A percentile compares a stretch with the other conserved stretches of the same genome.
These are phyloP conservation scores for Trametes pubescens DNA, from an alignment of 1,284 basidiomycete genomes.

Conservation along the genomic window DNA sequence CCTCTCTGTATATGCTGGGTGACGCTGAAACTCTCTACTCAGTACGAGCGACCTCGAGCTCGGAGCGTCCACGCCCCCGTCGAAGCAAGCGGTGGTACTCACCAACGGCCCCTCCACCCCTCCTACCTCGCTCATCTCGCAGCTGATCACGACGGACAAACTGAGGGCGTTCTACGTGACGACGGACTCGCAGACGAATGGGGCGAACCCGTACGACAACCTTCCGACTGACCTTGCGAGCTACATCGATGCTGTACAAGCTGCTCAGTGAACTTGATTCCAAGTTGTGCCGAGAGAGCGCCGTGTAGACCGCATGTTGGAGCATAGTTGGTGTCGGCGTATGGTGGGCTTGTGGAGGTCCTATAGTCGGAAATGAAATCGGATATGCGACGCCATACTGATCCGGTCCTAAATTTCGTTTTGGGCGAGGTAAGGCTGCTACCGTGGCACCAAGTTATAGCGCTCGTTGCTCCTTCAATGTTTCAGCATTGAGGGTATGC, in stretches of 20 bases:
- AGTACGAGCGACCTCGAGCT: constrained; percentile 35
- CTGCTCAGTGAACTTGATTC: constrained; percentile 15
- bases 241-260: constrained; percentile 29
- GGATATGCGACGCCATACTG: no score
- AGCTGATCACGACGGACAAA: constrained; percentile 44
- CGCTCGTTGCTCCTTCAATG: no score
- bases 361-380: no score
- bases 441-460: no score
- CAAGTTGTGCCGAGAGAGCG: background rate
- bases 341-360: no score
- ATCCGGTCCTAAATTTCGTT: no score
- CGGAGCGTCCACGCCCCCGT: constrained; percentile 32
- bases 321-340: background rate
- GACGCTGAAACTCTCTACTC: background rate
- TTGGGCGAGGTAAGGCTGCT: no score
- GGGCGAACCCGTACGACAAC: constrained; percentile 36
- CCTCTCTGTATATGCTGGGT: background rate
- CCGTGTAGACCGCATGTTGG: background rate
- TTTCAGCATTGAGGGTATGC: no score
- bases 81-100: constrained; percentile 41
- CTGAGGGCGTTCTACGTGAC: constrained; percentile 51
- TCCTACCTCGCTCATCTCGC: constrained; percentile 46
- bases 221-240: constrained; percentile 32
- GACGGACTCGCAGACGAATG: constrained; percentile 36
- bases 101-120: constrained; percentile 40